Percentiles rank a stretch among this genome's conserved stretches.
These are phyloP conservation scores for Psilocybe tampanensis DNA, from an alignment of 768 basidiomycete genomes.

Conservation along the genomic window DNA sequence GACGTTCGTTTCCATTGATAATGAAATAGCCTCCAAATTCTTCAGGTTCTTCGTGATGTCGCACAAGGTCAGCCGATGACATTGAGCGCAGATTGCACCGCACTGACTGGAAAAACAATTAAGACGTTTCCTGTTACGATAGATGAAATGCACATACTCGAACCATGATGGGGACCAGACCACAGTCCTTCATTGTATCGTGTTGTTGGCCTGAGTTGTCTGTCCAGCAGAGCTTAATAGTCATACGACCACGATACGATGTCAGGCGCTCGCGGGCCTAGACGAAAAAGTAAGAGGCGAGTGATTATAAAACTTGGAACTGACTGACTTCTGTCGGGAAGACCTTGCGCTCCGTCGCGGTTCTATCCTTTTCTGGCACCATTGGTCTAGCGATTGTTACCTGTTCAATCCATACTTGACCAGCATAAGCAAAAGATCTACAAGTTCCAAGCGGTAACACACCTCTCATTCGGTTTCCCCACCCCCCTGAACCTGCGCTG, in stretches of 20 bases:
- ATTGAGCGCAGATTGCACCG: constrained; percentile 90
- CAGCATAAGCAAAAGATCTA: constrained; percentile 9
- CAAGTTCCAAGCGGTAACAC: constrained; percentile 34
- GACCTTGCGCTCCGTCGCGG: constrained; percentile 71
- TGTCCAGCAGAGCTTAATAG: constrained; percentile 82
- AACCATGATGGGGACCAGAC: constrained; percentile 95
- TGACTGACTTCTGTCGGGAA: constrained; percentile 86
- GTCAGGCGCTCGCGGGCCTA: constrained; percentile 94
- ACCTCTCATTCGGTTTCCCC: constrained; percentile 89
- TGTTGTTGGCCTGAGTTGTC: constrained; percentile 70
- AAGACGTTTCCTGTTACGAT: neutral
- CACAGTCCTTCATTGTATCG: constrained; percentile 83
- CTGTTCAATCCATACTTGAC: constrained; percentile 89
- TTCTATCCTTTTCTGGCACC: constrained; percentile 81
- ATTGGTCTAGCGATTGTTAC: constrained; percentile 84
- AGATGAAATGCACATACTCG: constrained; percentile 57
- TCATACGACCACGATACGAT: constrained; percentile 92
- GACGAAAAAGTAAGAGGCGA: neutral
- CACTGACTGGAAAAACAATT: constrained; percentile 59
- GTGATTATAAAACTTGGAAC: constrained; percentile 8
- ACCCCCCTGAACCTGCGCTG: constrained; percentile 48
- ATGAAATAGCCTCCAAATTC: constrained; percentile 99
- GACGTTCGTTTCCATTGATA: constrained; percentile 98
- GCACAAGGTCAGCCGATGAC: constrained; percentile 84
- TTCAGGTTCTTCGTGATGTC: constrained; percentile 93